Evolutionary conservation across 306 rosid species (phyloP), one percentile per base, ranked within the genome.

Genomic region (Prinsepia uniflora): DNA sequence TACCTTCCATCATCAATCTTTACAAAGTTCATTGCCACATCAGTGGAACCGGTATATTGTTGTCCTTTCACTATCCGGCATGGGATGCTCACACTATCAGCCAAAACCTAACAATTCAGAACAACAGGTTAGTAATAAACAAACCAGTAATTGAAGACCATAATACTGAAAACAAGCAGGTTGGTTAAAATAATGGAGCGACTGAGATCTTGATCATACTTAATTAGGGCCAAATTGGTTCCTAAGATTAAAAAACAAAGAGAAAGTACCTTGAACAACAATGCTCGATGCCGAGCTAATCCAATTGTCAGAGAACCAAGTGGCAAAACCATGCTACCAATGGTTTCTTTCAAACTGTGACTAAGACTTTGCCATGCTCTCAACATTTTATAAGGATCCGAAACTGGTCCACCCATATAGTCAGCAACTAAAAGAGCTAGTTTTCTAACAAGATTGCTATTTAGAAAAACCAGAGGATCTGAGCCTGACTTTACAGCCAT

Each of bases 281-380:
- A 91, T 39, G 99, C 97, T 36, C 99, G 99, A 82, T 94, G 99
- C 62, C 99, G 90, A 64, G 96, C 97, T 88, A 94, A 83, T 79
- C 99, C 99, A 70, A 89, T 78, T 50, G 87, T 89, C 67, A 94
- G 69, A 68, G 97, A 94, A 83, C 99, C 99, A 72, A 94, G 92
- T 18, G 97, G 97, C 85, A 94, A 81, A 83, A 91, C 85, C 91
- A 89, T 84, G 81, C 99, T 91, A 53, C 97, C 97, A 78, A 81
- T 85, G 71, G 95, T 94, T 80, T 84, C 83, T 89, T 94, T 87
- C 83, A 94, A 83, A 65, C 83, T 82, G 67, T 81, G 63, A 76
- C 87, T 86, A 63, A 94, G 96, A 83, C 73, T 91, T 87, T 63
- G 73, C 96, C 99, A 94, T 76, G 84, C 84, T 81, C 84, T 89